Percentiles rank a stretch among this genome's conserved stretches.
phyloP scores from a whole-genome alignment of 202 grass and related monocot species.

The Panicum virgatum region DNA sequence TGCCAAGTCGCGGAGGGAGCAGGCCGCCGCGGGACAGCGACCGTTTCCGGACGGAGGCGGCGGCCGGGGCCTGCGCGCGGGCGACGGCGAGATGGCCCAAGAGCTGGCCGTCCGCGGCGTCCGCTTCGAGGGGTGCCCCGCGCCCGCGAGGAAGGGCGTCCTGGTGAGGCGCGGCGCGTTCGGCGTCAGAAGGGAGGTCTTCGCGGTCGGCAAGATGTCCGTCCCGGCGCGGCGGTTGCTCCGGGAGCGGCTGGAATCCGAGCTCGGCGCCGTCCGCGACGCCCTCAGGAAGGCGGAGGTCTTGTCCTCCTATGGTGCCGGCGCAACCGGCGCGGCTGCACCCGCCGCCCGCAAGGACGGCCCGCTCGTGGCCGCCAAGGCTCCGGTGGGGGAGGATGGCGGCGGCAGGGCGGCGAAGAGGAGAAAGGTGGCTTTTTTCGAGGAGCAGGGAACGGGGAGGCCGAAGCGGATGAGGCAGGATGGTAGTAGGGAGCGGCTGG shows the following conservation, averaged over 20 bases:
- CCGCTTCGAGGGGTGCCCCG: neutral
- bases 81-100: neutral
- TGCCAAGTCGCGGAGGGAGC: neutral
- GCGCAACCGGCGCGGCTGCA: neutral
- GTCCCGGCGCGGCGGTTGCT: neutral
- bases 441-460: neutral
- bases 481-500: neutral
- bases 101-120: neutral
- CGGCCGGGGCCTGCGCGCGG: neutral
- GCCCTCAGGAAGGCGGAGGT: slow-evolving; percentile 11
- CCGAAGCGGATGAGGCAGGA: neutral
- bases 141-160: neutral
- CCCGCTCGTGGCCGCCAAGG: neutral
- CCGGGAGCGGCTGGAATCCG: slow-evolving; percentile 10
- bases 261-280: slow-evolving; percentile 31
- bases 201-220: slow-evolving; percentile 12
- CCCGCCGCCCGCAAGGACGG: neutral
- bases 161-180: neutral
- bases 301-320: neutral
- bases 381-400: neutral
- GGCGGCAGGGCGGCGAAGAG: neutral
- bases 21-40: neutral
- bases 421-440: neutral
- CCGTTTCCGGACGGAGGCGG: neutral
- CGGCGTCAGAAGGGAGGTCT: slow-evolving; percentile 27